Conservation (phyloP, 495 filamentous ascomycete genomes). For the Neurospora sp. region DNA sequence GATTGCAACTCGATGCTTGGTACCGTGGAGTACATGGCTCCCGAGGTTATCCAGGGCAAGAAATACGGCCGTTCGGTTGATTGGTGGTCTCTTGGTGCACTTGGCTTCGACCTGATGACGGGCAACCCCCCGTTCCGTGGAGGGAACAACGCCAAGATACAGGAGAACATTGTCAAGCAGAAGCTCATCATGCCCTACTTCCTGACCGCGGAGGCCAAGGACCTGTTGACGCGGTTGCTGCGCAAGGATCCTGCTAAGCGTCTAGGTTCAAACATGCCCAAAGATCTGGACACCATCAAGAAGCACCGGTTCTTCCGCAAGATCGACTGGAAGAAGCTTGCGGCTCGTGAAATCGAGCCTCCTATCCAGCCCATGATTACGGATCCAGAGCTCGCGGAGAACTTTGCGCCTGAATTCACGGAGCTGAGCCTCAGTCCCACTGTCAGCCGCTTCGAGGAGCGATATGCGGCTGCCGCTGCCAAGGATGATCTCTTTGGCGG, state of each 20-base stretch:
- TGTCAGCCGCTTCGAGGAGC: constrained; percentile 30
- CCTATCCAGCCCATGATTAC: constrained; percentile 90
- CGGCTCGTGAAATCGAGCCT: constrained; percentile 63
- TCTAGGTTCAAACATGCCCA: constrained; percentile 76
- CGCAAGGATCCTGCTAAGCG: constrained; percentile 86
- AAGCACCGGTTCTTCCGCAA: constrained; percentile 92
- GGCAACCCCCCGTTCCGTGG: constrained; percentile 83
- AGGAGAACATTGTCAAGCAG: constrained; percentile 84
- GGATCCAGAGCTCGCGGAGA: constrained; percentile 89
- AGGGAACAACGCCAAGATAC: constrained; percentile 82
- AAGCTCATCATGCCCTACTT: constrained; percentile 83
- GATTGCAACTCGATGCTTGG: constrained; percentile 82
- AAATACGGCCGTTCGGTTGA: constrained; percentile 89
- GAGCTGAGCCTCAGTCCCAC: constrained; percentile 69
- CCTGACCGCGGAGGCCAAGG: constrained; percentile 81
- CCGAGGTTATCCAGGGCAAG: constrained; percentile 77
- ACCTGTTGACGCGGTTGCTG: constrained; percentile 76
- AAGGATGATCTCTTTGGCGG: constrained; percentile 79
- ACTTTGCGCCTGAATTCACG: constrained; percentile 85
- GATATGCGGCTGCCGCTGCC: constrained; percentile 12
- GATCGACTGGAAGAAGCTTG: constrained; percentile 83
- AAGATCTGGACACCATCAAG: constrained; percentile 78
- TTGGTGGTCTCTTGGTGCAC: constrained; percentile 95
- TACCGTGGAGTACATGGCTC: constrained; percentile 97
- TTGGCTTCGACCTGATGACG: constrained; percentile 86